Base-by-base conservation (phyloP, 139 green algal genomes). In the Coelastrella sp. region DNA sequence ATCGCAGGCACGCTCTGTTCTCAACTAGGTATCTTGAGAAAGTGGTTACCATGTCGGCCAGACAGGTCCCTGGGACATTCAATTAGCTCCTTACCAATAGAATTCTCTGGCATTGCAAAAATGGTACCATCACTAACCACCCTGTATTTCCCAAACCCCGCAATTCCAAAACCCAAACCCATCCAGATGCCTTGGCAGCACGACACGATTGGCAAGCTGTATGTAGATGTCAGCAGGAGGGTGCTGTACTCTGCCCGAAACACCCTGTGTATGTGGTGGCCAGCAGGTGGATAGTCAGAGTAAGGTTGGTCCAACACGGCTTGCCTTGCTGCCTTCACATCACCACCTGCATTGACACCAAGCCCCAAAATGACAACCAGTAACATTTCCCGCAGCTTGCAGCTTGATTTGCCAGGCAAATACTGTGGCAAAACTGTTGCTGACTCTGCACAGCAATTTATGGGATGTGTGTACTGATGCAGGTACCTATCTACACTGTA, bases 181-280 rank as follows among this genome's bases (percentile, higher is more conserved):
- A 90, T 90, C 87, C 87, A 90, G 6, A 90, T 90, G 76, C 87
- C 87, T 66, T 90, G 61, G 76, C 87, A 90, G 27, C 82, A 65
- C 0, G 87, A 27, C 15, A 90, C 87, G 58, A 90, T 8, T 4
- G 86, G 86, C 60, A 85, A 27, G 19, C 19, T 22, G 87, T 79
- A 66, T 11, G 12, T 7, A 7, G 75, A 60, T 25, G 24, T 72
- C 0, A 86, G n/a, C 60, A 90, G 60, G 25, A 90, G 19, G n/a
- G 78, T 85, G 25, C 27, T 66, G 75, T 85, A 90, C 63, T 90
- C 87, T 79, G 87, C 87, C 56, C 70, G 60, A 4, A 85, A 85
- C 20, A 89, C 25, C 65, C 56, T 83, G 84, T 89, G 84, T 27
- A 89, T 89, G 84, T 89, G 84, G 70, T 89, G 84, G 22, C 84